Evolutionary conservation across 129 eudicot genomes (phyloP).

Genomic region (Flaveria brownii): DNA sequence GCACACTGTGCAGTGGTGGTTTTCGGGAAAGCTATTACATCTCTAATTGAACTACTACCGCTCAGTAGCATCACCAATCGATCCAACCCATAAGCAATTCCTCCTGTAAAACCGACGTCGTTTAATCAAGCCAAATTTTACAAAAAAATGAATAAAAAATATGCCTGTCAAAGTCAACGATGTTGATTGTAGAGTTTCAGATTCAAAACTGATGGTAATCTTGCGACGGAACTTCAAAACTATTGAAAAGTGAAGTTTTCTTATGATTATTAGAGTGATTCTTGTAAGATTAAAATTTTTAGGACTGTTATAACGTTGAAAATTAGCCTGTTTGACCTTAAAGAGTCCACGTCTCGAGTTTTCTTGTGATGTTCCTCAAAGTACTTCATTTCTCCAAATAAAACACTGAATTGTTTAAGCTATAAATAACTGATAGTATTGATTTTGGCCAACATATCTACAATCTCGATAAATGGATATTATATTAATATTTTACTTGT

Average conservation of each 20-base stretch:
- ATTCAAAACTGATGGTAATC: background rate
- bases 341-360: slow-evolving; percentile 1
- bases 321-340: slow-evolving; percentile 2
- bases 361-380: background rate
- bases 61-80: slow-evolving; percentile 87
- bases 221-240: background rate
- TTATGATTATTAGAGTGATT: background rate
- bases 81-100: slow-evolving; percentile 95
- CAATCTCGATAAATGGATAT: background rate
- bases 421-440: background rate
- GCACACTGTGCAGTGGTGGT: slow-evolving; percentile 93
- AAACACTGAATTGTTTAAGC: background rate
- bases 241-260: background rate
- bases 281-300: background rate
- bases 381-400: background rate
- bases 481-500: background rate
- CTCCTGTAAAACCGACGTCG: slow-evolving; percentile 51
- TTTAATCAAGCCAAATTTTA: background rate
- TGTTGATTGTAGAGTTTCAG: background rate
- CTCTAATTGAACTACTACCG: slow-evolving; percentile 79
- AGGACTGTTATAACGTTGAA: background rate
- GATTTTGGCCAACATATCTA: background rate
- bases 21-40: slow-evolving; percentile 97
- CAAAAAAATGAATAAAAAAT: background rate
- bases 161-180: slow-evolving; percentile 12